These are phyloP conservation scores for Microdochium nivale DNA, from an alignment of 2,329 filamentous ascomycete genomes.

Conservation along the genomic window DNA sequence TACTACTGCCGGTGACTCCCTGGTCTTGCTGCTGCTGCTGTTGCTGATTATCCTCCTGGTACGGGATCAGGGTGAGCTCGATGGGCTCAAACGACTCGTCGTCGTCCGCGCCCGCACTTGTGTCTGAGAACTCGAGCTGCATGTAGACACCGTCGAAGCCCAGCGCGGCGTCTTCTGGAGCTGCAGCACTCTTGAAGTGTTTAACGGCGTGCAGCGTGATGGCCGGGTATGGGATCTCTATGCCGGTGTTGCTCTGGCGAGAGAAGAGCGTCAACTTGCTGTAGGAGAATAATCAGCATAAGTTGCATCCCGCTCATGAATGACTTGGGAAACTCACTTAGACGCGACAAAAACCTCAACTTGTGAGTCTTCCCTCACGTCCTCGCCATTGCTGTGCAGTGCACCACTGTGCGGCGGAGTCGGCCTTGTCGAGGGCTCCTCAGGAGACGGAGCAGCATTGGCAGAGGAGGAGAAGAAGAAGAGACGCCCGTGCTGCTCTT, in stretches of 20 bases:
- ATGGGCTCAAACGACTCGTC: slow-evolving; percentile 57
- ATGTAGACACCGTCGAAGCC: slow-evolving; percentile 51
- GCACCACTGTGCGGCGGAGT: slow-evolving; percentile 22
- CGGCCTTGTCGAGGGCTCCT: slow-evolving; percentile 20
- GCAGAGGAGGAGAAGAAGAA: slow-evolving; percentile 44
- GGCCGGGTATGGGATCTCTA: slow-evolving; percentile 64
- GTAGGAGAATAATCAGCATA: neutral
- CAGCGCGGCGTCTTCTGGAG: slow-evolving; percentile 25
- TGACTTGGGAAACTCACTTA: slow-evolving; percentile 34
- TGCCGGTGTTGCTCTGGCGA: slow-evolving; percentile 43
- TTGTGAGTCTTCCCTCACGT: slow-evolving; percentile 27
- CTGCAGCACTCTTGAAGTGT: slow-evolving; percentile 33
- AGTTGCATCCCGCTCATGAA: too few species aligned
- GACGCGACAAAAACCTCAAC: slow-evolving; percentile 53
- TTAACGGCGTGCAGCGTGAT: slow-evolving; percentile 72
- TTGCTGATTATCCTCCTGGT: slow-evolving; percentile 15
- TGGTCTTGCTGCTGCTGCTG: slow-evolving; percentile 18
- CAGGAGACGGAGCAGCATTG: too few species aligned
- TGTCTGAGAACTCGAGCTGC: slow-evolving; percentile 57
- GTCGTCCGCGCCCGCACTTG: slow-evolving; percentile 52
- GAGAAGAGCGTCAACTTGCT: slow-evolving; percentile 59
- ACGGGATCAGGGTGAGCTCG: slow-evolving; percentile 59
- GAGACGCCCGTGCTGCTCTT: slow-evolving; percentile 43
- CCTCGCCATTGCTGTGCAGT: slow-evolving; percentile 21
- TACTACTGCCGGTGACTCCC: too few species aligned